These are phyloP conservation scores for Pyrrhoderma lamaoense DNA, from an alignment of 1,284 basidiomycete genomes.

Conservation along the genomic window DNA sequence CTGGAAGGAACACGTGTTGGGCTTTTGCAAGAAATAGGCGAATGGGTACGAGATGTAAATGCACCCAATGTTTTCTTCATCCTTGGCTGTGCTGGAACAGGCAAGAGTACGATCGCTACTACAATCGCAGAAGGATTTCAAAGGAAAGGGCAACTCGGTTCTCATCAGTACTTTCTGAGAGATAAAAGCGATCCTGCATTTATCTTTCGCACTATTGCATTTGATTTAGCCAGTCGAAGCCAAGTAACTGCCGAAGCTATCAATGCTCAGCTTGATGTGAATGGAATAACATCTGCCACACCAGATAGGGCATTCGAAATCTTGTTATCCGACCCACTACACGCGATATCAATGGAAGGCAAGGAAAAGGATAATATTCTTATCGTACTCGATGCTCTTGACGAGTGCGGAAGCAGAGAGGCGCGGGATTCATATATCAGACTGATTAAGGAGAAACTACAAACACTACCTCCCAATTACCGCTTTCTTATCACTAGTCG, in stretches of 20 bases:
- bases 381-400: conserved; percentile 4
- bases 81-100: conserved; percentile 27
- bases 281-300: too few species aligned
- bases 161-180: conserved; percentile 20
- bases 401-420: conserved; percentile 2
- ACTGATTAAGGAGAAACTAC: conserved; percentile 14
- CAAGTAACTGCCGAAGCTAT: too few species aligned
- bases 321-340: not conserved
- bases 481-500: conserved; percentile 29
- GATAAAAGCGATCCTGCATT: too few species aligned
- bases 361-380: not conserved
- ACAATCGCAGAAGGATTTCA: conserved; percentile 1
- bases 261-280: too few species aligned
- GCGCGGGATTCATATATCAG: not conserved
- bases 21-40: too few species aligned
- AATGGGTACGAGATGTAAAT: too few species aligned
- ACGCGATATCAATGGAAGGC: too few species aligned
- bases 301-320: not conserved
- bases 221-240: too few species aligned
- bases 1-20: too few species aligned
- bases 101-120: conserved; percentile 22
- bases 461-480: conserved; percentile 25
- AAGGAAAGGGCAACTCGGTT: not conserved
- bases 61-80: too few species aligned
- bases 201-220: too few species aligned